Conservation (phyloP, 495 filamentous ascomycete species). For the Penicillium cosmopolitanum region DNA sequence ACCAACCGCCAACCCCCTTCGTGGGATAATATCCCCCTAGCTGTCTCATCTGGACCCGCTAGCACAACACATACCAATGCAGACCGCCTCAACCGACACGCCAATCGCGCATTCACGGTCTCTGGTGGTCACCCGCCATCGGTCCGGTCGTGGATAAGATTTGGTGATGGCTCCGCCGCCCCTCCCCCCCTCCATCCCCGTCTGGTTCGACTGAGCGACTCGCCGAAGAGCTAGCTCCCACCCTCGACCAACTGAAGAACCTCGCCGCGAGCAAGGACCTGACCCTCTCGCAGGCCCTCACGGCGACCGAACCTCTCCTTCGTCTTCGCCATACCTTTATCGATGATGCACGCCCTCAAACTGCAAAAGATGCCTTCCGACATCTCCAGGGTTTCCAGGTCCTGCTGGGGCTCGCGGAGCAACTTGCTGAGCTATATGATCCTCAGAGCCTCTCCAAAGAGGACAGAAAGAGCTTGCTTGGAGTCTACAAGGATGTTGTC, state of each 20-base stretch:
- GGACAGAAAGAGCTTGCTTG: slow-evolving; percentile 65
- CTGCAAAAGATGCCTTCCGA: slow-evolving; percentile 79
- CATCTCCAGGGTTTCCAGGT: slow-evolving; percentile 78
- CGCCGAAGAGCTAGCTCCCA: slow-evolving; percentile 60
- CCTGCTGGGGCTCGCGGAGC: slow-evolving; percentile 67
- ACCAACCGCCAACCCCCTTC: not conserved
- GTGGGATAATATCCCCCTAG: slow-evolving; percentile 14
- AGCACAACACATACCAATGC: slow-evolving; percentile 43
- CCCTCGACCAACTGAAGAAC: slow-evolving; percentile 56
- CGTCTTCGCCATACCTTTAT: slow-evolving; percentile 61
- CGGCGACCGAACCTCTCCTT: slow-evolving; percentile 45
- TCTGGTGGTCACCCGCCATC: slow-evolving; percentile 45
- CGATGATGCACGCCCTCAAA: slow-evolving; percentile 47
- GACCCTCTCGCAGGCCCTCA: slow-evolving; percentile 31
- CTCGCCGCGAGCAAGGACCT: slow-evolving; percentile 30
- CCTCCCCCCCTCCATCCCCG: slow-evolving; percentile 63
- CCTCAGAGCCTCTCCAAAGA: slow-evolving; percentile 50
- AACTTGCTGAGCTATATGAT: slow-evolving; percentile 73
- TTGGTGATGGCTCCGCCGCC: slow-evolving; percentile 46
- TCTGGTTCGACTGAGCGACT: slow-evolving; percentile 61
- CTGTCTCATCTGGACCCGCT: slow-evolving; percentile 25
- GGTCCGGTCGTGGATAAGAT: slow-evolving; percentile 44
- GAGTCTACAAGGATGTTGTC: slow-evolving; percentile 70
- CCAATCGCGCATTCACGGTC: slow-evolving; percentile 43
- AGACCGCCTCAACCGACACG: slow-evolving; percentile 41